Conservation (phyloP, 768 basidiomycete species). For the Russula lepida region DNA sequence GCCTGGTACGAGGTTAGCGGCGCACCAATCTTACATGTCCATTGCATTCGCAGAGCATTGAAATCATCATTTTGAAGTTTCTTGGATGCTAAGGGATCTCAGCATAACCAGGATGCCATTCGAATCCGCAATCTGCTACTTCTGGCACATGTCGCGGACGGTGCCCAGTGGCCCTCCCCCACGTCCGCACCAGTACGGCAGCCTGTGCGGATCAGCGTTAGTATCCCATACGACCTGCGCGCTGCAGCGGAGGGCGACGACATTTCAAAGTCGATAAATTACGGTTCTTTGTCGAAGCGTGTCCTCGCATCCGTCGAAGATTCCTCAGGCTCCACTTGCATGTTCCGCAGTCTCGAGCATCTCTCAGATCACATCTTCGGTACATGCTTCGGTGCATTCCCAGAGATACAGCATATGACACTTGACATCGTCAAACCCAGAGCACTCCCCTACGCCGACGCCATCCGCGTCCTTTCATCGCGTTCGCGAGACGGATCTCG, state of each 20-base stretch:
- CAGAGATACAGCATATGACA: conserved; percentile 30
- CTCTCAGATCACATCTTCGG: conserved; percentile 37
- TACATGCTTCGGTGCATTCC: conserved; percentile 31
- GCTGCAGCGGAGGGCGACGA: conserved; percentile 45
- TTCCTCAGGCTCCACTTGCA: neutral
- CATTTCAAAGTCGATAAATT: conserved; percentile 54
- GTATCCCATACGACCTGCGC: conserved; percentile 43
- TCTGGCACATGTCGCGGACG: conserved; percentile 33
- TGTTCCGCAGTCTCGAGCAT: conserved; percentile 39
- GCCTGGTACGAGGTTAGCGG: neutral
- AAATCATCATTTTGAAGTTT: neutral
- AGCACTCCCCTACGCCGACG: conserved; percentile 44
- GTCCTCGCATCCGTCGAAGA: conserved; percentile 25
- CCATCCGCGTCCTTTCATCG: conserved; percentile 34
- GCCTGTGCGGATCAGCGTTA: conserved; percentile 45
- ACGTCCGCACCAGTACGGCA: conserved; percentile 34
- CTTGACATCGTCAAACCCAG: conserved; percentile 42
- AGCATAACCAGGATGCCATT: conserved; percentile 29
- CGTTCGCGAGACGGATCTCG: conserved; percentile 23
- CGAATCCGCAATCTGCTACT: conserved; percentile 43
- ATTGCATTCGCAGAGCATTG: neutral
- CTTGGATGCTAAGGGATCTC: neutral
- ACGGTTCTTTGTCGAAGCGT: conserved; percentile 38
- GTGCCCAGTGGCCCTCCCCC: conserved; percentile 39
- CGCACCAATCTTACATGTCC: neutral